Percentiles rank a stretch among this genome's conserved stretches.
These are phyloP conservation scores for Backusella tuberculispora DNA, from an alignment of 192 early-diverging fungal species.

Conservation along the genomic window DNA sequence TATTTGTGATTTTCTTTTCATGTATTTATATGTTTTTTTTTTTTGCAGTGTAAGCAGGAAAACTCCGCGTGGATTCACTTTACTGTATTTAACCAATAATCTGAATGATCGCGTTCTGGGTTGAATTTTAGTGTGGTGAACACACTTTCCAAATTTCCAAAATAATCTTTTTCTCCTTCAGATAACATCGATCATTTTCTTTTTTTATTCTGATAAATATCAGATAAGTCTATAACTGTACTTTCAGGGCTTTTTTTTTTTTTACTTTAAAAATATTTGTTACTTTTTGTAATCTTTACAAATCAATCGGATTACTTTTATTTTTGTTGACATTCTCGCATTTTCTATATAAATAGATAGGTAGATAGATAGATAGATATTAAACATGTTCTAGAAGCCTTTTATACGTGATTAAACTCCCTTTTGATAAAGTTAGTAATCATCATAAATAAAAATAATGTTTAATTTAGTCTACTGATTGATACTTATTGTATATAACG, in stretches of 20 bases:
- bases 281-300: no score
- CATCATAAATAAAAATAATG: no score
- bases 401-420: no score
- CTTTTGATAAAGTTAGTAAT: no score
- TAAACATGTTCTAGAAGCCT: no score
- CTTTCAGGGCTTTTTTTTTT: background rate
- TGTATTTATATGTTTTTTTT: background rate
- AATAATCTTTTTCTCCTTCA: background rate
- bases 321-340: no score
- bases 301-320: conserved; percentile 2
- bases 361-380: no score
- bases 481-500: no score
- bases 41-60: background rate
- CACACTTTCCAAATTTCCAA: conserved; percentile 3
- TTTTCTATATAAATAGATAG: no score
- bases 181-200: conserved; percentile 6
- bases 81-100: background rate
- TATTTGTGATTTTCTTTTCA: background rate
- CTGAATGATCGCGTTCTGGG: background rate
- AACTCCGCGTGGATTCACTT: background rate
- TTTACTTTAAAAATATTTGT: no score
- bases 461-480: no score
- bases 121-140: background rate
- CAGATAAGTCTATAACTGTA: conserved; percentile 1
- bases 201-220: conserved; percentile 12